phyloP scores from a whole-genome alignment of 2,329 filamentous ascomycete genomes.

The Rutstroemia sp. region DNA sequence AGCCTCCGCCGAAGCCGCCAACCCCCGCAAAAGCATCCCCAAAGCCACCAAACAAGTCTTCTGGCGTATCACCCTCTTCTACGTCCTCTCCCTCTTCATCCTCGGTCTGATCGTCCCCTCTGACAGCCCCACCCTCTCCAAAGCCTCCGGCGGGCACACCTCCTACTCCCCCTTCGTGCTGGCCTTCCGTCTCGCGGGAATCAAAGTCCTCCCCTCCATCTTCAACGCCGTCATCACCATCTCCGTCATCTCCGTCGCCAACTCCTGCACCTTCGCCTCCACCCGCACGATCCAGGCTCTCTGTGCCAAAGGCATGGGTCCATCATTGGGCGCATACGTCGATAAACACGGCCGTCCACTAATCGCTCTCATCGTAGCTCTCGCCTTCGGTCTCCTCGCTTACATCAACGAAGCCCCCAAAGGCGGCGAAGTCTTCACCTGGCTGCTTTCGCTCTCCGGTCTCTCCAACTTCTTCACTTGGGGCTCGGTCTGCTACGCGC shows the following conservation, averaged over 20 bases:
- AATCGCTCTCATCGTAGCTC: conserved; percentile 42
- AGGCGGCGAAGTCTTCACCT: conserved; percentile 58
- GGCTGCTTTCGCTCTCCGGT: conserved; percentile 65
- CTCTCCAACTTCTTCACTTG: conserved; percentile 70
- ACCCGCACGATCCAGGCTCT: conserved; percentile 85
- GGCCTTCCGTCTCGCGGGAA: conserved; percentile 77
- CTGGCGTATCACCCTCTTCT: conserved; percentile 84
- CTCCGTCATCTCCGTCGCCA: conserved; percentile 83
- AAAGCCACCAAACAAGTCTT: conserved; percentile 90
- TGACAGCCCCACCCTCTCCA: conserved; percentile 53
- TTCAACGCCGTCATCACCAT: conserved; percentile 94
- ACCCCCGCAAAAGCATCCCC: conserved; percentile 72
- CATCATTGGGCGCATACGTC: conserved; percentile 68
- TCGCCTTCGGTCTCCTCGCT: conserved; percentile 50
- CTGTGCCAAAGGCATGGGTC: conserved; percentile 79
- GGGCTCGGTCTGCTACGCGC: conserved; percentile 58
- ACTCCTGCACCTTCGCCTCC: conserved; percentile 85
- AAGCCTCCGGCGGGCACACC: conserved; percentile 56
- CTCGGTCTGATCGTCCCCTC: conserved; percentile 79
- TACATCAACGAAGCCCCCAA: conserved; percentile 52
- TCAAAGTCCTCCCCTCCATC: conserved; percentile 71
- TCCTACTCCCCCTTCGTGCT: conserved; percentile 84
- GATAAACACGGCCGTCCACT: conserved; percentile 72
- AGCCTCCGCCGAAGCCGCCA: conserved; percentile 68
- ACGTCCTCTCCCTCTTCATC: conserved; percentile 73